A percentile compares a stretch with the other conserved stretches of the same genome.
Evolutionary conservation across 257 asterid species (phyloP).

Genomic region (Forsythia suspensa): DNA sequence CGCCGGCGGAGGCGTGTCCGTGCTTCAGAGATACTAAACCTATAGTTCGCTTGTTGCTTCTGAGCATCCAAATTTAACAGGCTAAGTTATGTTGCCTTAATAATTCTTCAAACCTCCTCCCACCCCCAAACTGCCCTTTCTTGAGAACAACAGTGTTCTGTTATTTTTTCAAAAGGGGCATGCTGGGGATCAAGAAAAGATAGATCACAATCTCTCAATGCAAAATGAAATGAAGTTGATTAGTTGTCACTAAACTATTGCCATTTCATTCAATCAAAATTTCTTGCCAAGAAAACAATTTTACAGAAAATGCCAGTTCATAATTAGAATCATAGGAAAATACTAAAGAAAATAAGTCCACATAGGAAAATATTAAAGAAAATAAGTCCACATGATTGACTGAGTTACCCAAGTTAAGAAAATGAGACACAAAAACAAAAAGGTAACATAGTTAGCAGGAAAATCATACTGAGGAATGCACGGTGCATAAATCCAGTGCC

Average conservation of each 20-base stretch:
- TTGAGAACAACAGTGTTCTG: neutral
- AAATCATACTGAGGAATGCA: constrained; percentile 78
- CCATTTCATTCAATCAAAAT: neutral
- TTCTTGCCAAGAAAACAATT: neutral
- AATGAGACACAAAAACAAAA: constrained; percentile 1
- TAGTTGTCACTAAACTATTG: neutral
- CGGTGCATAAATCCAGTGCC: constrained; percentile 99
- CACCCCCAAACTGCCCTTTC: constrained; percentile 7
- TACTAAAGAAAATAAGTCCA: constrained; percentile 4
- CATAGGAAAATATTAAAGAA: neutral
- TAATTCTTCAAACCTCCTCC: neutral
- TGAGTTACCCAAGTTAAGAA: neutral
- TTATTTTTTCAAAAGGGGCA: neutral
- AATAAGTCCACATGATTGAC: neutral
- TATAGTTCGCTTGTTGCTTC: neutral
- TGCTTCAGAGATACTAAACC: neutral
- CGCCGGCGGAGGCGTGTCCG: too few species aligned
- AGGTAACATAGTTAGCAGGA: constrained; percentile 12
- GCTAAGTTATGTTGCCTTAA: neutral
- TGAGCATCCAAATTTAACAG: neutral
- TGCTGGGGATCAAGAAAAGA: neutral
- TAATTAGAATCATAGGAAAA: neutral
- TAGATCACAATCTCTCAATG: neutral
- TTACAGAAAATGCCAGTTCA: constrained; percentile 8
- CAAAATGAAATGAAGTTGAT: neutral